Base-by-base conservation (phyloP, 2,329 filamentous ascomycete species). In the Coniella vitis region DNA sequence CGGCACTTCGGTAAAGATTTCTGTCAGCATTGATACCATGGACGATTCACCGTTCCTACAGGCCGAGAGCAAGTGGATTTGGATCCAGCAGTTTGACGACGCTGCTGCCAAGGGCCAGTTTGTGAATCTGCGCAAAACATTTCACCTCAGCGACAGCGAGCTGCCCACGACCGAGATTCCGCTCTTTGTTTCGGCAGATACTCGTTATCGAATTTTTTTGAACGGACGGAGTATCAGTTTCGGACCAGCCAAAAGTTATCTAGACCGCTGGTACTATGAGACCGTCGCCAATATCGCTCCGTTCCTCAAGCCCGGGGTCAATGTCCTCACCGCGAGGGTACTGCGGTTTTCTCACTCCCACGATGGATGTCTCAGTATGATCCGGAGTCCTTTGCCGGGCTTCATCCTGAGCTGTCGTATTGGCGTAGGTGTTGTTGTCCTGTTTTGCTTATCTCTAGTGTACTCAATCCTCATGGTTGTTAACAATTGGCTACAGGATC, bases 291-390 rank as follows among this genome's bases (percentile, higher is more conserved):
- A 64, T 22, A 63, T 64, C 17, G 41, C 54, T 2, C 49, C 58
- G 2, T 57, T 56, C 35, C 49, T 64, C 4, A 41, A 38, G 4
- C 10, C 38, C 1, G 62, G 62, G 0, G 7, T 41, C 0, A 64
- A 64, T 52, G 45, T 64, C 0, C 3, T 63, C 5, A 55, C 61
- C 1, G 46, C 46, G 13, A 34, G 22, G 16, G 38, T 48, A 4
- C 40, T 48, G 31, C 32, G 46, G 12, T 64, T 62, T 38, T 65
- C 63, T 38, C 55, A 50, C 4, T 41, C 54, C 1, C 54, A 54
- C 14, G 42, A 60, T n/a, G 58, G 60, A 7, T 62, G 57, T 7
- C 60, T 64, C 55, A 58, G 61, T 2, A 62, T 64, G 53, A 57
- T 58, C 16, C 38, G 63, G 20, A 63, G 60, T 1, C 22, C 57